Evolutionary conservation across 202 grass and related monocot species (phyloP), one percentile per base, ranked within the genome.

Genomic region (Panicum virgatum): DNA sequence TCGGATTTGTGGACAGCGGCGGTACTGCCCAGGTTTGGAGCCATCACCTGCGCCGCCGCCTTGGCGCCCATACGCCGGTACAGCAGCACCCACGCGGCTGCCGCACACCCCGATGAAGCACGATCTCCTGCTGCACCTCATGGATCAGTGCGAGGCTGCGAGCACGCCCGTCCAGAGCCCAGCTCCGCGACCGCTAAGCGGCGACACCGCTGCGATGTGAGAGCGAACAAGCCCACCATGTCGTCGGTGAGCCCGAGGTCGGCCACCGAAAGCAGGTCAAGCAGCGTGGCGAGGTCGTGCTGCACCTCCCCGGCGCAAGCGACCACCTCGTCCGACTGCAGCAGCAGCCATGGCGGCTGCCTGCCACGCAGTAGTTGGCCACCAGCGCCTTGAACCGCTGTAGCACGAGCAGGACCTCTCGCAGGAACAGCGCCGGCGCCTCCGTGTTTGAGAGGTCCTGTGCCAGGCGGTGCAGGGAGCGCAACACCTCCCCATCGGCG

Each of bases 301-400:
- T 87, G 91, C 40, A 93, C 83, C 89, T 93, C 96, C n/a, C 92
- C 83, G 46, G 90, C 86, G 0, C 83, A 85, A 0, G 64, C 63
- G 23, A 85, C 71, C 62, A 93, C 85, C 39, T 82, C 82, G 52
- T 96, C 91, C 9, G 87, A 89, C 73, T 95, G 89, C 16, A 99
- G 89, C 25, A 99, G 89, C 56, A 92, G 79, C 14, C 85, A 79
- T 80, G 60, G 15, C 87, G 88, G 87, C 93, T 94, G 15, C 91
- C 87, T 19, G 87, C 78, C 27, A 81, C 68, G 89, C 87, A n/a
- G n/a, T n/a, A 88, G 60, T 99, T 91, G 0, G 83, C 90, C 4
- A 99, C 77, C 6, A 94, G 69, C 1, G 83, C 68, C 96, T 93
- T 93, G 82, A 99, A 96, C 16, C 92, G 89, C 84, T 99, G 96